A percentile compares a stretch with the other conserved stretches of the same genome.
phyloP scores from a whole-genome alignment of 306 rosid genomes.

The Trichosanthes truncata region DNA sequence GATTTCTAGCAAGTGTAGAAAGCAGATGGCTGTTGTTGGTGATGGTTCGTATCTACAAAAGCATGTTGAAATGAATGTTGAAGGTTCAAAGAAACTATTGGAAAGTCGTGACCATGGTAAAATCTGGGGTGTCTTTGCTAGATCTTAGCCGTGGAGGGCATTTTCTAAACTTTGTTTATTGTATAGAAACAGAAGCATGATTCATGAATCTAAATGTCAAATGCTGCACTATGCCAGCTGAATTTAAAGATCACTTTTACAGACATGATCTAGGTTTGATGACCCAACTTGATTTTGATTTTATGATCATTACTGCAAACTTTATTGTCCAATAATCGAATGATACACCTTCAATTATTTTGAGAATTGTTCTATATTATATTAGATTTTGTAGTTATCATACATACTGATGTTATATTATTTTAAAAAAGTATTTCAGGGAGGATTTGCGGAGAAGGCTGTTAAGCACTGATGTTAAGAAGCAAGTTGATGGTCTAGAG shows the following conservation, averaged over 20 bases:
- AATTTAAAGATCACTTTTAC: conserved; percentile 4
- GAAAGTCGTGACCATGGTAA: conserved; percentile 75
- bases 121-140: conserved; percentile 81
- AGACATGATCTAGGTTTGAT: conserved; percentile 24
- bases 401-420: neutral
- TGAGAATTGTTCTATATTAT: neutral
- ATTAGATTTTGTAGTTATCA: neutral
- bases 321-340: neutral
- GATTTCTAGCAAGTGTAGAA: conserved; percentile 59
- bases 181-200: conserved; percentile 12
- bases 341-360: neutral
- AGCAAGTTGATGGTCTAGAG: conserved; percentile 96
- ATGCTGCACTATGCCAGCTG: conserved; percentile 2
- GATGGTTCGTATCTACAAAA: conserved; percentile 57
- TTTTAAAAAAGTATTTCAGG: conserved; percentile 40
- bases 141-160: conserved; percentile 34
- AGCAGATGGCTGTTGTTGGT: conserved; percentile 69
- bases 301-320: neutral
- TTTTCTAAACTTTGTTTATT: neutral
- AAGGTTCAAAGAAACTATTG: conserved; percentile 69
- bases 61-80: conserved; percentile 58
- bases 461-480: conserved; percentile 83
- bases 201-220: conserved; percentile 14
- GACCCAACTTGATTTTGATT: too few relatives aligned
- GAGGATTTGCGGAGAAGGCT: conserved; percentile 95